A percentile compares a stretch with the other conserved stretches of the same genome.
These are phyloP conservation scores for Apiospora hydei DNA, from an alignment of 2,329 filamentous ascomycete species.

Conservation along the genomic window DNA sequence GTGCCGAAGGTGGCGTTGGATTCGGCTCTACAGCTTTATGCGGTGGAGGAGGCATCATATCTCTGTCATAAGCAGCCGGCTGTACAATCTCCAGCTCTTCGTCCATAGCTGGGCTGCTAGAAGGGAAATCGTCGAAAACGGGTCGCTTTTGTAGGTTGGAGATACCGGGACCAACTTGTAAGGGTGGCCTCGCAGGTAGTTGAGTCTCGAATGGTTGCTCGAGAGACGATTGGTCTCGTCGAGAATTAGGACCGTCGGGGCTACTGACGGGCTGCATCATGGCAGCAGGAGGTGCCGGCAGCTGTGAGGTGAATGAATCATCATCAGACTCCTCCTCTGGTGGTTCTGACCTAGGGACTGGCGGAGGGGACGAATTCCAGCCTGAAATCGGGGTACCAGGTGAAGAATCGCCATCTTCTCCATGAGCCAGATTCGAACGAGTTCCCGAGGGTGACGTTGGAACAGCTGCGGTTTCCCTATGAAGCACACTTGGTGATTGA, in stretches of 20 bases:
- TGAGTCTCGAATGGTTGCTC: slow-evolving; percentile 36
- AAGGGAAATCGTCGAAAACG: slow-evolving; percentile 31
- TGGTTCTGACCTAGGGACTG: not conserved
- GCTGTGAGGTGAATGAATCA: slow-evolving; percentile 5
- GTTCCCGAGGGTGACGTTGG: not conserved
- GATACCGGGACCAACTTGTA: slow-evolving; percentile 32
- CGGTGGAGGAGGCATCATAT: slow-evolving; percentile 30
- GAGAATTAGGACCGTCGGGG: not conserved
- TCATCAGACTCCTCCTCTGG: slow-evolving; percentile 2
- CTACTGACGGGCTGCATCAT: not conserved
- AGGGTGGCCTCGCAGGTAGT: slow-evolving; percentile 34
- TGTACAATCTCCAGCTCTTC: slow-evolving; percentile 43
- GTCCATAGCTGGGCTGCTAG: slow-evolving; percentile 40
- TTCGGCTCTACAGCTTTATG: slow-evolving; percentile 35
- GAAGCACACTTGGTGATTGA: not conserved
- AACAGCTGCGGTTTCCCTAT: not conserved
- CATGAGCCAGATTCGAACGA: not conserved
- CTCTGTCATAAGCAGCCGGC: slow-evolving; percentile 35
- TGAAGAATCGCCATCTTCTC: not conserved
- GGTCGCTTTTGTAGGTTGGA: slow-evolving; percentile 26
- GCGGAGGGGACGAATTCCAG: slow-evolving; percentile 15
- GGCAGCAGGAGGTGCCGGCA: not conserved
- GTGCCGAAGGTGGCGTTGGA: slow-evolving; percentile 43
- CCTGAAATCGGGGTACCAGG: not conserved
- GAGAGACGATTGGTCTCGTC: not conserved